These are phyloP conservation scores for Chlorella sp. DNA, from an alignment of 139 green algal genomes.

Conservation along the genomic window DNA sequence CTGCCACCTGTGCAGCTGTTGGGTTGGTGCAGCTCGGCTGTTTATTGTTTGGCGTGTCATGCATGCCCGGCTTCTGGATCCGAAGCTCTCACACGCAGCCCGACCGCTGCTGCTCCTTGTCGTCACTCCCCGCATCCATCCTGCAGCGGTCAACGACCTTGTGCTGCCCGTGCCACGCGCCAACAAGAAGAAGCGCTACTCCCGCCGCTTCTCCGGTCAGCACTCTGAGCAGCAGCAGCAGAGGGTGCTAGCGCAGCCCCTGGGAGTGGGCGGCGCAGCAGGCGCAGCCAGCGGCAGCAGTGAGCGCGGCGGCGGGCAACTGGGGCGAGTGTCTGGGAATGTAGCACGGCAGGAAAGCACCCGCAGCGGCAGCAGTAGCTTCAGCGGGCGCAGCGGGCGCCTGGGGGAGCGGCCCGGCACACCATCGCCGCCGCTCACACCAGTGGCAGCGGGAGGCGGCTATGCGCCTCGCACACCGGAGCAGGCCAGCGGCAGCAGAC, in stretches of 20 bases:
- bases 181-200: not conserved
- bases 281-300: not conserved
- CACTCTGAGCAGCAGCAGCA: constrained; percentile 7
- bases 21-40: no score
- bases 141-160: constrained; percentile 26
- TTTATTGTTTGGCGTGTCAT: no score
- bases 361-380: not conserved
- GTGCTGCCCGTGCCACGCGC: constrained; percentile 2
- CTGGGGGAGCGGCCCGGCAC: no score
- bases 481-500: not conserved
- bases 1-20: no score
- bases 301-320: not conserved
- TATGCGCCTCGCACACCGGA: not conserved
- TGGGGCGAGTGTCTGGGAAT: not conserved
- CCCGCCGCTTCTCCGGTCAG: not conserved
- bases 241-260: not conserved
- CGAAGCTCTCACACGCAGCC: no score
- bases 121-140: no score
- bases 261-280: not conserved
- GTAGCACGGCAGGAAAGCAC: no score
- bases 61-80: no score
- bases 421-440: no score
- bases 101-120: no score
- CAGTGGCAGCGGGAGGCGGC: not conserved
- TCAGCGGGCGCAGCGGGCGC: not conserved